phyloP scores from a whole-genome alignment of 1,284 basidiomycete species.

The Sporisorium scitamineum region DNA sequence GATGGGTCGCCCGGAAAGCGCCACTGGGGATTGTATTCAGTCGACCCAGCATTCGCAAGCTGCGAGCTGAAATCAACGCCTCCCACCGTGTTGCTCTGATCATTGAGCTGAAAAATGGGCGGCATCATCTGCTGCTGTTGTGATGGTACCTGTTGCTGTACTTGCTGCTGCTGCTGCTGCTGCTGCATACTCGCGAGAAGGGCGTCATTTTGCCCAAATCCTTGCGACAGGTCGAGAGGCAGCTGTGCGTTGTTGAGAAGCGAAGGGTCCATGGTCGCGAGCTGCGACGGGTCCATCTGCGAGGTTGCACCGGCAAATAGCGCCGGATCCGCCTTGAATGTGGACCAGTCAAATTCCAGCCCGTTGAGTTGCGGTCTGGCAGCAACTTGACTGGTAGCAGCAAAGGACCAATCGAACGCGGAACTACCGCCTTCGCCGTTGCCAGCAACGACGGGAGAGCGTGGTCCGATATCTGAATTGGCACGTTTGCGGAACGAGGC shows the following conservation, averaged over 20 bases:
- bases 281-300: conserved; percentile 25
- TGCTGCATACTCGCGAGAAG: conserved; percentile 27
- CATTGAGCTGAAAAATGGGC: conserved; percentile 40
- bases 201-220: conserved; percentile 6
- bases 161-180: conserved; percentile 25
- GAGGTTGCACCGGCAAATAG: conserved; percentile 1
- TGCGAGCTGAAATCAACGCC: conserved; percentile 19
- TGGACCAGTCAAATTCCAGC: conserved; percentile 28
- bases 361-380: conserved; percentile 13
- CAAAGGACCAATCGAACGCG: conserved; percentile 46
- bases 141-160: conserved; percentile 16
- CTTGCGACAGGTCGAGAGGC: conserved; percentile 16
- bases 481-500: conserved; percentile 50
- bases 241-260: conserved; percentile 23
- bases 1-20: conserved; percentile 31
- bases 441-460: conserved; percentile 41
- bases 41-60: conserved; percentile 14
- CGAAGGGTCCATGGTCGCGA: conserved; percentile 47
- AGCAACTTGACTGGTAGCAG: conserved; percentile 17
- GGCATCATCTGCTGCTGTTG: conserved; percentile 31
- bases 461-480: conserved; percentile 55
- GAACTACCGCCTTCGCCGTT: conserved; percentile 17
- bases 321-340: conserved; percentile 20
- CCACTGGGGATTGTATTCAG: conserved; percentile 45
- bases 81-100: conserved; percentile 27